Evolutionary conservation across 2,329 filamentous ascomycete genomes (phyloP).

Genomic region (Lasiodiplodia citricola): DNA sequence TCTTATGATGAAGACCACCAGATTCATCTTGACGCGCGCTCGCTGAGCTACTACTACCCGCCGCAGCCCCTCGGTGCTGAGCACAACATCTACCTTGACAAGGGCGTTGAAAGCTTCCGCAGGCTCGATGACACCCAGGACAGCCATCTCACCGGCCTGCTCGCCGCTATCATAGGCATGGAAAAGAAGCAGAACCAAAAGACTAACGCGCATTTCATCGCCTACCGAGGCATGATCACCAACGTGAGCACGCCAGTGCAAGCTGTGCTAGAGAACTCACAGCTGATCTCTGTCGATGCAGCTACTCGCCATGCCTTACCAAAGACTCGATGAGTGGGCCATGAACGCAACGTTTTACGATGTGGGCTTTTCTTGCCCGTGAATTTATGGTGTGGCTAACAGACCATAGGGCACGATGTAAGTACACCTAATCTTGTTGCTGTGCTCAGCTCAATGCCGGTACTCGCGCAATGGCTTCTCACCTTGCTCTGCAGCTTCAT

Average conservation of each 20-base stretch:
- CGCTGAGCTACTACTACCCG: conserved; percentile 87
- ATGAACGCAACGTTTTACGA: conserved; percentile 95
- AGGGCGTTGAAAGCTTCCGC: conserved; percentile 81
- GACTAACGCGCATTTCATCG: conserved; percentile 80
- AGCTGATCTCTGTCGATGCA: background rate
- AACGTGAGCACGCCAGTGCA: conserved; percentile 66
- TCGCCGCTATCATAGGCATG: conserved; percentile 74
- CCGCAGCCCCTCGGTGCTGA: conserved; percentile 64
- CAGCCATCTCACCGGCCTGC: conserved; percentile 83
- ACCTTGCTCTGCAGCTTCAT: conserved; percentile 69
- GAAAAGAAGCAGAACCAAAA: conserved; percentile 72
- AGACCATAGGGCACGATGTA: conserved; percentile 60
- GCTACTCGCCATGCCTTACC: conserved; percentile 83
- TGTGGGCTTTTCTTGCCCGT: conserved; percentile 44
- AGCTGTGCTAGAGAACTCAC: background rate
- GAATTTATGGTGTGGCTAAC: background rate
- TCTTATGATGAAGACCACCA: conserved; percentile 87
- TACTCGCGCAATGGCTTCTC: background rate
- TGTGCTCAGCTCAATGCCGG: background rate
- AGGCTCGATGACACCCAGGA: conserved; percentile 83
- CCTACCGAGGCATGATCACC: conserved; percentile 98
- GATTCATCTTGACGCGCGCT: conserved; percentile 77
- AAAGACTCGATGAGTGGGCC: conserved; percentile 70
- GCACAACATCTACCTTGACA: conserved; percentile 68
- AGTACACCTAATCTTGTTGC: conserved; percentile 29